Conservation (phyloP, 768 basidiomycete genomes). For the Polyporus arcularius region DNA sequence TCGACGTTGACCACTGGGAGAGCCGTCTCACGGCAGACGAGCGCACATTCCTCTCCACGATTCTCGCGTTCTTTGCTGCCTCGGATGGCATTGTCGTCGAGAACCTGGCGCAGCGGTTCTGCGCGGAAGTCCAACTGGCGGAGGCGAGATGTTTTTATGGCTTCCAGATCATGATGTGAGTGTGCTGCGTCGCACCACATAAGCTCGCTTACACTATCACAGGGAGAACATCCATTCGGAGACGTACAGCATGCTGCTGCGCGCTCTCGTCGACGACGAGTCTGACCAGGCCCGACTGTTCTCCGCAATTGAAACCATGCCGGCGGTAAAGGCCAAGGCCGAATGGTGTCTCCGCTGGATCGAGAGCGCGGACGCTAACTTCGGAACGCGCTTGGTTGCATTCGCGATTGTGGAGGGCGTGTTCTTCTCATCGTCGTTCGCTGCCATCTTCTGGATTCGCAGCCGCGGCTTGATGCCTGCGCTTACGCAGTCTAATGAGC, state of each 20-base stretch:
- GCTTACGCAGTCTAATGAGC: conserved; percentile 59
- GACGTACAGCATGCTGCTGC: conserved; percentile 57
- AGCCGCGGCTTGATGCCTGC: conserved; percentile 59
- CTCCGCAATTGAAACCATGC: conserved; percentile 54
- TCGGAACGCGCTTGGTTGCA: conserved; percentile 50
- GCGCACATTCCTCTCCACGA: conserved; percentile 49
- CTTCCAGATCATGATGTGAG: conserved; percentile 55
- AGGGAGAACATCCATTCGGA: conserved; percentile 55
- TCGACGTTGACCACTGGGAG: conserved; percentile 41
- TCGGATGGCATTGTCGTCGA: conserved; percentile 57
- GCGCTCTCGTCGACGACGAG: conserved; percentile 52
- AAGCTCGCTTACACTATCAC: no score
- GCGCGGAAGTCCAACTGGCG: conserved; percentile 48
- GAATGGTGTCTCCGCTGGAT: conserved; percentile 57
- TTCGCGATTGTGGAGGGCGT: conserved; percentile 56
- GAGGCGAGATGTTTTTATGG: conserved; percentile 58
- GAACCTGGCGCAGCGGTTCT: conserved; percentile 54
- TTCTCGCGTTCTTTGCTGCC: conserved; percentile 57
- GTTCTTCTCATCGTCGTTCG: conserved; percentile 53
- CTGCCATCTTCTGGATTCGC: conserved; percentile 58
- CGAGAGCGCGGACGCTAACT: conserved; percentile 40
- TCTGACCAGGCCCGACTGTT: conserved; percentile 47
- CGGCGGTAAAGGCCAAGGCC: conserved; percentile 51
- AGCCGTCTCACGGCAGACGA: conserved; percentile 55
- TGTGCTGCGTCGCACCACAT: not conserved